Base-by-base conservation (phyloP, 2,329 filamentous ascomycete genomes). In the Hymenoscyphus salicellus region DNA sequence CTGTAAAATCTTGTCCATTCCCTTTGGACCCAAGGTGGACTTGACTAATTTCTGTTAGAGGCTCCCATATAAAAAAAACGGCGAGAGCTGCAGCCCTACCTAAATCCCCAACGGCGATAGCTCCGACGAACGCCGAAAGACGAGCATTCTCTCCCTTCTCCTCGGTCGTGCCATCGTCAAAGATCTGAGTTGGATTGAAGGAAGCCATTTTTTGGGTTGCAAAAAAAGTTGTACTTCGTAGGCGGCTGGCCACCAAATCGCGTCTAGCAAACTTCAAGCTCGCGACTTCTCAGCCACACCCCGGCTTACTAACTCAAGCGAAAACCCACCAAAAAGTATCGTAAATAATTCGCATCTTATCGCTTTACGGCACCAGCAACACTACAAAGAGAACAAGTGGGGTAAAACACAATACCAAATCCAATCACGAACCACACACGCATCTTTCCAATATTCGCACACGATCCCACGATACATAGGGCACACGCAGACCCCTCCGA, bases 141-240 rank as follows among this genome's bases (percentile, higher is more conserved):
- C 94, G 92, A 75, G 95, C 94, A 90, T 98, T 98, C 83, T 98
- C 94, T 75, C 95, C 95, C 83, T 97, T 98, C 83, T 98, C 94
- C 81, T 98, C 92, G 64, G 90, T 95, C 72, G 96, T 95, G 78
- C 96, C 93, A 79, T 97, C 92, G 75, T 93, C 92, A 81, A 98
- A 98, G 83, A 98, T 98, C 81, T 98, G 94, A 69, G 93, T 97
- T 75, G 94, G 93, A 81, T 93, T 95, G 79, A 89, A 89, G 72
- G 86, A 89, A 71, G 74, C 75, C 75, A 76, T 74, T 61, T 63
- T 73, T 62, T 62, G 63, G 63, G 56, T 64, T 49, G 61, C 33
- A 57, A 62, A 63, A 65, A 65, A 26, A 43, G 32, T 58, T 52
- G 57, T 52, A 23, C 46, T 11, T 52, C 20, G 46, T 52, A 52